Conservation (phyloP, 2,329 filamentous ascomycete genomes). For the Aspergillus hiratsukae region DNA sequence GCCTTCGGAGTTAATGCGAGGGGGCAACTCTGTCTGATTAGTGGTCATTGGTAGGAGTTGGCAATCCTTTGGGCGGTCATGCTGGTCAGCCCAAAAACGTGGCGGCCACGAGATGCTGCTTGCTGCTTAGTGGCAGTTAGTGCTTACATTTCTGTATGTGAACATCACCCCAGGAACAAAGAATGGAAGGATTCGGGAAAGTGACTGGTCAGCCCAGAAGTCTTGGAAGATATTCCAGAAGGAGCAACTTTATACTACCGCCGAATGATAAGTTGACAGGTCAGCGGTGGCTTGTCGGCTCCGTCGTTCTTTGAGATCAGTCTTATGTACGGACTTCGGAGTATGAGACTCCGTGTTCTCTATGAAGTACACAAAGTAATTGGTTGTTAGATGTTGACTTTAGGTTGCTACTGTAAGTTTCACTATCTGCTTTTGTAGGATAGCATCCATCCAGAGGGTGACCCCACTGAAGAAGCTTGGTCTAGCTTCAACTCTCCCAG, state of each 20-base stretch:
- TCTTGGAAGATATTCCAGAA: constrained; percentile 9
- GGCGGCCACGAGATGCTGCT: constrained; percentile 28
- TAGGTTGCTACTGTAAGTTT: too few species aligned
- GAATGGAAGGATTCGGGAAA: constrained; percentile 10
- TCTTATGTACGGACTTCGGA: background rate
- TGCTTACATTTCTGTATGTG: background rate
- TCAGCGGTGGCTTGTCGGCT: background rate
- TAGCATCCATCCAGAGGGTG: too few species aligned
- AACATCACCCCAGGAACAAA: constrained; percentile 1
- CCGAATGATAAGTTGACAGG: background rate
- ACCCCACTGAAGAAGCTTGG: too few species aligned
- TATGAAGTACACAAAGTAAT: too few species aligned
- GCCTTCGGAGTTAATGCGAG: background rate
- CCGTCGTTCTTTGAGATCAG: background rate
- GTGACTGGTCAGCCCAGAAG: constrained; percentile 4
- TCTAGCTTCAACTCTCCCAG: too few species aligned
- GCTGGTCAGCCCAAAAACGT: constrained; percentile 21
- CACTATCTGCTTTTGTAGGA: too few species aligned
- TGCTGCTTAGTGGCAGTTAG: background rate
- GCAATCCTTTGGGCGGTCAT: background rate
- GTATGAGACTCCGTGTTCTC: too few species aligned
- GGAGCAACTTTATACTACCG: background rate
- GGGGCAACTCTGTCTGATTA: background rate
- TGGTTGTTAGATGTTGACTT: too few species aligned
- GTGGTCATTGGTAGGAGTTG: background rate